phyloP scores from a whole-genome alignment of 768 basidiomycete species.

The Kwoniella botswanensis region DNA sequence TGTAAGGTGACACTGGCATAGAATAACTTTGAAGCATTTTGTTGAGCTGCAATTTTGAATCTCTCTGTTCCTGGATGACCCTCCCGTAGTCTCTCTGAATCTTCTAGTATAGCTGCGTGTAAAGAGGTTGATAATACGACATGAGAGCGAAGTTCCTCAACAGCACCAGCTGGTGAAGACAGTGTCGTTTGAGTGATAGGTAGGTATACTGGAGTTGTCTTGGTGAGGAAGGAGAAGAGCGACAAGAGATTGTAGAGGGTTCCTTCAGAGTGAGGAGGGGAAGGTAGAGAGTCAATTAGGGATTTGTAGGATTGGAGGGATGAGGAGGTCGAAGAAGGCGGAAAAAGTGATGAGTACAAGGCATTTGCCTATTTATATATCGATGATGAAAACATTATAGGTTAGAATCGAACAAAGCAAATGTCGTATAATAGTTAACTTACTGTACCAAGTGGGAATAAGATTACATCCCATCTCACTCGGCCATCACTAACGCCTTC shows the following conservation, averaged over 20 bases:
- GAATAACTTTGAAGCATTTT: conserved; percentile 78
- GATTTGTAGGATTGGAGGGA: conserved; percentile 9
- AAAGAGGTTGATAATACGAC: conserved; percentile 86
- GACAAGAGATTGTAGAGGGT: conserved; percentile 64
- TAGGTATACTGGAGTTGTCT: background rate
- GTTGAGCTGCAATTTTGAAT: conserved; percentile 81
- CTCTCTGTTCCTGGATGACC: conserved; percentile 77
- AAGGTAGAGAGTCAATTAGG: conserved; percentile 1
- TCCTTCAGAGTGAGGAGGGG: conserved; percentile 14
- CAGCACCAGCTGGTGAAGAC: background rate
- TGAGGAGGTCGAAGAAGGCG: conserved; percentile 55
- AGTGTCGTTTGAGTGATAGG: conserved; percentile 2
- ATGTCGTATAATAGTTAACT: background rate
- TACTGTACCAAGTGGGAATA: conserved; percentile 49
- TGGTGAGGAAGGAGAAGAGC: conserved; percentile 63
- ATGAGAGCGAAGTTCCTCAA: conserved; percentile 63
- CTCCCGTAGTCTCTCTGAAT: conserved; percentile 69
- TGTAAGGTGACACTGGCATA: conserved; percentile 65
- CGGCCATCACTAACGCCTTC: conserved; percentile 61
- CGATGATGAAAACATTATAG: conserved; percentile 5
- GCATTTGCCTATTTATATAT: conserved; percentile 72
- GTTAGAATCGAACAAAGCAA: too few relatives aligned
- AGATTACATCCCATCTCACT: conserved; percentile 39
- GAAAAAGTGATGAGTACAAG: conserved; percentile 77
- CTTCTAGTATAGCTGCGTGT: conserved; percentile 77